Conservation (phyloP, 305 asterid species). For the Vinca major region DNA sequence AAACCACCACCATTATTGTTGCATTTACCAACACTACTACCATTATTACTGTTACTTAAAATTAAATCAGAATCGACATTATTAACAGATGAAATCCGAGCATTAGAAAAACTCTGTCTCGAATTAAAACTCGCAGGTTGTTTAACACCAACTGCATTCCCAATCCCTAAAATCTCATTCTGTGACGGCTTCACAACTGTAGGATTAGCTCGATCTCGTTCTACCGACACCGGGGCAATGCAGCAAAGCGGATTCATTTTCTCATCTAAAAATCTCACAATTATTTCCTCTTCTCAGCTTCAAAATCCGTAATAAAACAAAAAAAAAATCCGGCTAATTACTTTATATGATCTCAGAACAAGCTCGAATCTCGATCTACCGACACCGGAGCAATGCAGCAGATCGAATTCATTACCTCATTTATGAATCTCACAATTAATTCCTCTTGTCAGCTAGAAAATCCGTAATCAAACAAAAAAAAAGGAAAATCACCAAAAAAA, state of each 20-base stretch:
- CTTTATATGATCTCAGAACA: not conserved
- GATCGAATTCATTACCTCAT: too few species aligned
- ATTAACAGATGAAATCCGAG: constrained; percentile 26
- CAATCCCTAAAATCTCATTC: constrained; percentile 45
- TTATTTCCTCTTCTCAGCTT: not conserved
- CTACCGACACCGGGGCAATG: constrained; percentile 99
- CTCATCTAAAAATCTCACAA: not conserved
- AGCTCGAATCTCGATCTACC: too few species aligned
- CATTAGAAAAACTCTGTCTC: constrained; percentile 53
- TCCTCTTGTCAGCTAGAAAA: too few species aligned
- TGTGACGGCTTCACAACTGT: constrained; percentile 47
- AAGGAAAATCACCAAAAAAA: too few species aligned
- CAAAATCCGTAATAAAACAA: not conserved
- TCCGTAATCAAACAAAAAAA: too few species aligned
- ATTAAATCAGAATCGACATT: constrained; percentile 18
- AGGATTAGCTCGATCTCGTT: constrained; percentile 59
- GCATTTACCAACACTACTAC: not conserved
- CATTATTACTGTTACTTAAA: not conserved
- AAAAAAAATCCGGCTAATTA: not conserved
- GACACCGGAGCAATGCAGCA: too few species aligned
- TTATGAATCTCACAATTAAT: too few species aligned
- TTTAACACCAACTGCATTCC: constrained; percentile 22
- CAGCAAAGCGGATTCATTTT: constrained; percentile 96
- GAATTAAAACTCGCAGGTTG: constrained; percentile 50
- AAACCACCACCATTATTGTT: not conserved